Conservation (phyloP, 192 early-diverging fungal species). For the Pilaira anomala region DNA sequence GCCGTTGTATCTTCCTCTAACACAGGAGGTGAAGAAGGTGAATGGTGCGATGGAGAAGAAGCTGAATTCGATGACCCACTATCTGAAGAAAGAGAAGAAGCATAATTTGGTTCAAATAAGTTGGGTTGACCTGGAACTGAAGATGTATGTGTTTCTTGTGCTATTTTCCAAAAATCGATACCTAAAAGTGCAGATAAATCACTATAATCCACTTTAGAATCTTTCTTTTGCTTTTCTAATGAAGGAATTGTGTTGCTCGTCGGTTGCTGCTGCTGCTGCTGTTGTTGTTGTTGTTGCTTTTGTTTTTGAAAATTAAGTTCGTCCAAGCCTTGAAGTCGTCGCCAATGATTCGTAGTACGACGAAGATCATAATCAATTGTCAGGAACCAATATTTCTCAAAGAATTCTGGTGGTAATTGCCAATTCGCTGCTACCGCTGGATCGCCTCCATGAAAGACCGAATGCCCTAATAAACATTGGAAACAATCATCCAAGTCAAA, state of each 20-base stretch:
- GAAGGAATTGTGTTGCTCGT: not conserved
- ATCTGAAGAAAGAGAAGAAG: constrained; percentile 13
- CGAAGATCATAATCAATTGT: constrained; percentile 26
- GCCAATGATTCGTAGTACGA: constrained; percentile 18
- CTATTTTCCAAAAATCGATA: constrained; percentile 18
- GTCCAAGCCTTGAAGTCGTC: constrained; percentile 5
- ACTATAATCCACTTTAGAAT: not conserved
- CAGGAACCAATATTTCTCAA: constrained; percentile 36
- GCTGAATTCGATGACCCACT: constrained; percentile 3
- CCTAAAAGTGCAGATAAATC: constrained; percentile 3
- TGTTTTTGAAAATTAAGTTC: constrained; percentile 12
- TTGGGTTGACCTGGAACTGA: not conserved
- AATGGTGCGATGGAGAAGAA: not conserved
- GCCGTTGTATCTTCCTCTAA: constrained; percentile 5
- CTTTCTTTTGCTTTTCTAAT: not conserved
- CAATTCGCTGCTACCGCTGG: constrained; percentile 33
- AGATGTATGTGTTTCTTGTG: constrained; percentile 1
- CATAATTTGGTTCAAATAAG: not conserved
- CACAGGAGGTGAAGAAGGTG: not conserved
- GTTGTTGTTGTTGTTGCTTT: not conserved
- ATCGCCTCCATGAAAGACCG: constrained; percentile 37
- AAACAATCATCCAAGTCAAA: constrained; percentile 43
- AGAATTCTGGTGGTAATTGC: constrained; percentile 37
- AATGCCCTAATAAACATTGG: constrained; percentile 15
- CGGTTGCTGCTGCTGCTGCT: not conserved